Percentiles rank a stretch among this genome's conserved stretches.
Evolutionary conservation across 306 rosid genomes (phyloP).

Genomic region (Geum urbanum): DNA sequence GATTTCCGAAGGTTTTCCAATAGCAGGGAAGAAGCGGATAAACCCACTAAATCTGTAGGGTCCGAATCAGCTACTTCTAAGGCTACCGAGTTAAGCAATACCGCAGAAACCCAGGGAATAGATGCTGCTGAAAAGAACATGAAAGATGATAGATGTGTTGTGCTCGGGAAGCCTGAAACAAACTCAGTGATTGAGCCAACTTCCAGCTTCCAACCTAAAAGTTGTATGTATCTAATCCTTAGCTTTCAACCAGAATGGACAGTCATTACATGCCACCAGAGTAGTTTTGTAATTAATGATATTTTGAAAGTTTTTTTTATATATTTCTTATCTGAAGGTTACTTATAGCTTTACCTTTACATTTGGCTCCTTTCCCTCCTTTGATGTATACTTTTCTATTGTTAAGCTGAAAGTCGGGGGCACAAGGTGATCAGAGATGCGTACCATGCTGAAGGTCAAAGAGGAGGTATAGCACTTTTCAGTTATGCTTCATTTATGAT

Average conservation of each 20-base stretch:
- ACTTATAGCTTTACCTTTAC: neutral
- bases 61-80: constrained; percentile 55
- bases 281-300: neutral
- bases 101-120: constrained; percentile 55
- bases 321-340: neutral
- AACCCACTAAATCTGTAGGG: constrained; percentile 37
- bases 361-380: constrained; percentile 19
- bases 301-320: neutral
- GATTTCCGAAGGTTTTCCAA: constrained; percentile 52
- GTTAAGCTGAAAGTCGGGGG: constrained; percentile 58
- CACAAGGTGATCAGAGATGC: constrained; percentile 61
- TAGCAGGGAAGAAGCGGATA: constrained; percentile 75
- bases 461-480: constrained; percentile 54
- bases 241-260: neutral
- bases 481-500: constrained; percentile 21
- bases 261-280: neutral
- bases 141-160: constrained; percentile 39
- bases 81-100: constrained; percentile 47
- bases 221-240: constrained; percentile 32
- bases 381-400: constrained; percentile 7
- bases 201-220: constrained; percentile 35
- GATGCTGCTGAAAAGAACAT: constrained; percentile 38
- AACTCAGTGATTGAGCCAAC: constrained; percentile 33
- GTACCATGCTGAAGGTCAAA: constrained; percentile 54
- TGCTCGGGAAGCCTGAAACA: constrained; percentile 41